These are phyloP conservation scores for Hyaloscypha finlandica DNA, from an alignment of 495 filamentous ascomycete genomes.

Conservation along the genomic window DNA sequence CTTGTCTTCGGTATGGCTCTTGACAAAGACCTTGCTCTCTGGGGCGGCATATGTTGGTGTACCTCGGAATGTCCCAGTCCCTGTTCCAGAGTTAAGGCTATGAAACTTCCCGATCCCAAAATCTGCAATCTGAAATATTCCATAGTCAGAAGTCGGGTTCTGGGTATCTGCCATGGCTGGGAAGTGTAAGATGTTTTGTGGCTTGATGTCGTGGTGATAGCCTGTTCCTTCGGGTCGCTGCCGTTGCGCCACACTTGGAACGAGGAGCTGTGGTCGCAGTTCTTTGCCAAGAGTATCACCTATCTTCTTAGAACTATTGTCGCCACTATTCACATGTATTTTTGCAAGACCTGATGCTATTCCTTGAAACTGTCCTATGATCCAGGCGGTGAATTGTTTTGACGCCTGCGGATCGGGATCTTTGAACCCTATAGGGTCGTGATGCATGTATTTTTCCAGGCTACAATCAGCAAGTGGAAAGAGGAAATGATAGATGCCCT, in stretches of 20 bases:
- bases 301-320: not conserved
- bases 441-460: not conserved
- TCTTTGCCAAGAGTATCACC: too few species aligned
- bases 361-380: not conserved
- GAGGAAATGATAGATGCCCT: slow-evolving; percentile 3
- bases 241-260: not conserved
- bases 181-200: slow-evolving; percentile 6
- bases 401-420: not conserved
- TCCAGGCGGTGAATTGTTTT: slow-evolving; percentile 2
- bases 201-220: slow-evolving; percentile 10
- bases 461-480: slow-evolving; percentile 4
- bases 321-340: slow-evolving; percentile 2
- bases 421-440: not conserved
- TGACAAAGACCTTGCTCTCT: not conserved
- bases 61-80: slow-evolving; percentile 2
- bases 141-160: not conserved
- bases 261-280: not conserved
- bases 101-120: slow-evolving; percentile 4
- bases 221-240: not conserved
- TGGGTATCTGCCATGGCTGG: not conserved
- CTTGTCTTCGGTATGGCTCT: not conserved
- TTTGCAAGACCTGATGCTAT: slow-evolving; percentile 5
- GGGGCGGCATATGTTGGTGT: not conserved
- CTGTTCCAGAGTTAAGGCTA: not conserved
- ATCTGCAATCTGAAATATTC: slow-evolving; percentile 1